Evolutionary conservation across 768 basidiomycete genomes (phyloP).

Genomic region (Goffeauzyma gilvescens): DNA sequence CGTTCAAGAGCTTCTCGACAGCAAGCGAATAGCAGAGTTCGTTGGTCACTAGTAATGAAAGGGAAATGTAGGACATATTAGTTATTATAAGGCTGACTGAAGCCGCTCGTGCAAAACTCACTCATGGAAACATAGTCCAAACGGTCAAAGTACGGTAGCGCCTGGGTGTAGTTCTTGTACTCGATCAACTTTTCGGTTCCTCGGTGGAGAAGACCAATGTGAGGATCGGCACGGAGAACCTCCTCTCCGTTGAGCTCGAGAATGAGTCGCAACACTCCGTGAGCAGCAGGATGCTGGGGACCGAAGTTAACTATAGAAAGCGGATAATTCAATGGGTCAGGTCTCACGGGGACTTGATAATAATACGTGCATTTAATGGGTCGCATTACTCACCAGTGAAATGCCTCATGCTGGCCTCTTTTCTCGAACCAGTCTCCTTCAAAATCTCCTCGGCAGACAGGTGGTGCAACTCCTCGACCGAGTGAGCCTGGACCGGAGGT

Average conservation of each 20-base stretch:
- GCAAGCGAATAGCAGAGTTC: constrained; percentile 93
- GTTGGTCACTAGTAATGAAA: constrained; percentile 68
- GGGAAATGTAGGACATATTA: neutral
- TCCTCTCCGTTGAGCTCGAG: constrained; percentile 85
- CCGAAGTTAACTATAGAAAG: constrained; percentile 67
- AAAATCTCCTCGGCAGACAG: constrained; percentile 63
- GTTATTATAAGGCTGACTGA: neutral
- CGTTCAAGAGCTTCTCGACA: constrained; percentile 93
- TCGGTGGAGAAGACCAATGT: constrained; percentile 86
- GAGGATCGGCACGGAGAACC: constrained; percentile 36
- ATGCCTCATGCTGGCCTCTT: constrained; percentile 69
- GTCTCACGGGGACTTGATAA: constrained; percentile 1
- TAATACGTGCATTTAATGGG: neutral
- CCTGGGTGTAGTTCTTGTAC: constrained; percentile 95
- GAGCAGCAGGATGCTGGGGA: constrained; percentile 95
- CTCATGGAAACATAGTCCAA: constrained; percentile 99
- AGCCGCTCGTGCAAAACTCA: constrained; percentile 34
- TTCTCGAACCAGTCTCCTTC: constrained; percentile 48
- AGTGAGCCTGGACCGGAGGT: constrained; percentile 19
- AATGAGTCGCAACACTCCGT: constrained; percentile 93
- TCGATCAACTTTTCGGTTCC: constrained; percentile 98
- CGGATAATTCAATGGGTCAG: constrained; percentile 2
- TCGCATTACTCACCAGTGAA: constrained; percentile 55
- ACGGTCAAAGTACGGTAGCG: constrained; percentile 94
- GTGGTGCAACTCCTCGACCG: constrained; percentile 43